phyloP scores from a whole-genome alignment of 2,329 filamentous ascomycete genomes.

The Sporothrix dimorphospora region DNA sequence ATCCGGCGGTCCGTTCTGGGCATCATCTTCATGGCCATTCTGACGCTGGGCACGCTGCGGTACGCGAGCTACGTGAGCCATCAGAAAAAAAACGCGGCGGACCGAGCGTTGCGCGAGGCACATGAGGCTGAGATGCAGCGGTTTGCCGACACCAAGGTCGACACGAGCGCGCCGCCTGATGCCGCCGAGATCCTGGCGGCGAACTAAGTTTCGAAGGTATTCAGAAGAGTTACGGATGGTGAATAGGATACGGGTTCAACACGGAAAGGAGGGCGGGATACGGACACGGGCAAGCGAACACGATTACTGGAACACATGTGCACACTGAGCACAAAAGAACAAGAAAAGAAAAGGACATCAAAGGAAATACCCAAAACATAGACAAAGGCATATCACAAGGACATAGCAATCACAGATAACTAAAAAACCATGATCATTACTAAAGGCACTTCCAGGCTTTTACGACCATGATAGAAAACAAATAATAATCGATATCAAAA shows the following conservation, averaged over 20 bases:
- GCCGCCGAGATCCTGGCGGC: slow-evolving; percentile 62
- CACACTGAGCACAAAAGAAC: background rate
- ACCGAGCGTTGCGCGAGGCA: slow-evolving; percentile 42
- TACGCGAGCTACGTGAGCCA: slow-evolving; percentile 62
- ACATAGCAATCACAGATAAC: background rate
- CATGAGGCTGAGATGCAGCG: slow-evolving; percentile 50
- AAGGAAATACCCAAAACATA: slow-evolving; percentile 19
- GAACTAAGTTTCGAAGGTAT: slow-evolving; percentile 46
- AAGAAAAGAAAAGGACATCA: background rate
- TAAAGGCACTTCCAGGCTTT: no score
- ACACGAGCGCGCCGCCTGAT: slow-evolving; percentile 53
- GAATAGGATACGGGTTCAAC: background rate
- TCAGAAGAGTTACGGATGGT: background rate
- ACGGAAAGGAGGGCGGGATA: background rate
- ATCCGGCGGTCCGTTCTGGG: slow-evolving; percentile 66
- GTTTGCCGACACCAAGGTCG: slow-evolving; percentile 47
- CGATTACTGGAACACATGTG: background rate
- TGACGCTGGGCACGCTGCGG: slow-evolving; percentile 62
- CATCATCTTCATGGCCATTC: slow-evolving; percentile 67
- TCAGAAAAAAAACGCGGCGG: slow-evolving; percentile 52
- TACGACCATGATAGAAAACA: background rate
- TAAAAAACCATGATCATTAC: no score
- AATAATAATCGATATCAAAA: background rate
- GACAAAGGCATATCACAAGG: background rate
- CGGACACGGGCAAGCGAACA: background rate